Evolutionary conservation across 257 asterid genomes (phyloP).

Genomic region (Solanum okadae): DNA sequence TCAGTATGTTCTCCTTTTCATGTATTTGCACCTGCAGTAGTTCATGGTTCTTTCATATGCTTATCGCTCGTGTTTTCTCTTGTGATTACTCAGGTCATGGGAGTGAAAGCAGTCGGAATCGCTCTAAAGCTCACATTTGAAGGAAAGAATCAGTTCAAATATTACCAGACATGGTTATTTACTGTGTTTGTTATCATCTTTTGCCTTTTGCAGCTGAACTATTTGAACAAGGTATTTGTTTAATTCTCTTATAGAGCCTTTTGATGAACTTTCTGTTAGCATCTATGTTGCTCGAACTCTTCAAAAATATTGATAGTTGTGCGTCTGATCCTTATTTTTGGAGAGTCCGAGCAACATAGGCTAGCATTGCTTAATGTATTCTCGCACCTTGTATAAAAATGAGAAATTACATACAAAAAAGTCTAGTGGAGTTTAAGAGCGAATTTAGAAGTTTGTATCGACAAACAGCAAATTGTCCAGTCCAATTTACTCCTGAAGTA

Average conservation of each 20-base stretch:
- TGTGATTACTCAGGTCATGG: constrained; percentile 44
- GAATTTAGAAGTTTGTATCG: neutral
- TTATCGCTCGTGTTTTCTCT: neutral
- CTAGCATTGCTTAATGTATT: neutral
- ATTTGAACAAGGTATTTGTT: constrained; percentile 52
- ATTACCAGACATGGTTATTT: constrained; percentile 61
- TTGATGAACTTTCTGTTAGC: neutral
- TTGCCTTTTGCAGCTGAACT: constrained; percentile 52
- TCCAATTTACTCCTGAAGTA: neutral
- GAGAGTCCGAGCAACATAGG: neutral
- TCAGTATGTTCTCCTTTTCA: constrained; percentile 10
- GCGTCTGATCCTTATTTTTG: neutral
- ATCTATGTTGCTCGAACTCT: neutral
- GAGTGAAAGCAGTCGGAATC: constrained; percentile 66
- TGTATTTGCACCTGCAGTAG: neutral
- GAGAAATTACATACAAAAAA: neutral
- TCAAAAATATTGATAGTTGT: neutral
- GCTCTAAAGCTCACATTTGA: constrained; percentile 48
- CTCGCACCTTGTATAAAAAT: neutral
- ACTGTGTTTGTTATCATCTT: constrained; percentile 36
- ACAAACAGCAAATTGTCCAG: neutral
- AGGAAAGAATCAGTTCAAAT: constrained; percentile 54
- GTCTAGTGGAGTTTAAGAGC: neutral
- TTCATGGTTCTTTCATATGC: neutral
- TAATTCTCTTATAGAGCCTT: neutral